phyloP scores from a whole-genome alignment of 192 early-diverging fungal species.

The Backusella luteola region DNA sequence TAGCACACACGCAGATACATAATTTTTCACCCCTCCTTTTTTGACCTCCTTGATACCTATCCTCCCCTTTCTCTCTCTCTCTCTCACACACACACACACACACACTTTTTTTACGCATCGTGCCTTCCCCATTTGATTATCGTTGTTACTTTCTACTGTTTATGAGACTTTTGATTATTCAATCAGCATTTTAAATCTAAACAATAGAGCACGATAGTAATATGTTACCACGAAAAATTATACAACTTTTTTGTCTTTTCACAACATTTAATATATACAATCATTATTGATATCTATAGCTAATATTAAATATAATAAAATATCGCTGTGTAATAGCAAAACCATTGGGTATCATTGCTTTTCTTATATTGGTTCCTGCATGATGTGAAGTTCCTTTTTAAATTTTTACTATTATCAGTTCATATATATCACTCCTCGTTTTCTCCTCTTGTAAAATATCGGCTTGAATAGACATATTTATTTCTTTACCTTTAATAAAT shows the following conservation, averaged over 20 bases:
- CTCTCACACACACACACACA: neutral
- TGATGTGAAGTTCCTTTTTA: neutral
- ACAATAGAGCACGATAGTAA: too few species aligned
- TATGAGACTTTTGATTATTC: too few species aligned
- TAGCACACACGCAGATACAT: neutral
- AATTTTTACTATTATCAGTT: neutral
- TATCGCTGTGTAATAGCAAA: neutral
- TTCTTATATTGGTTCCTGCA: conserved; percentile 1
- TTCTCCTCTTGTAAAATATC: neutral
- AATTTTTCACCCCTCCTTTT: neutral
- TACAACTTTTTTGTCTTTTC: too few species aligned
- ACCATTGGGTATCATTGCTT: neutral
- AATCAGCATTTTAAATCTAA: too few species aligned
- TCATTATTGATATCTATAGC: neutral
- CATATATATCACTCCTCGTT: neutral
- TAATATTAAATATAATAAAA: neutral
- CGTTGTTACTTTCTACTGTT: neutral
- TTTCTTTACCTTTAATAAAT: neutral
- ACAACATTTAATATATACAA: neutral
- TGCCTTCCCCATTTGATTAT: neutral
- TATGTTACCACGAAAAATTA: too few species aligned
- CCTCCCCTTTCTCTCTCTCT: neutral
- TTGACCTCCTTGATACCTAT: neutral
- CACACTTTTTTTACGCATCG: neutral
- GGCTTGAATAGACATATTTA: neutral